Conservation (phyloP, 768 basidiomycete genomes). For the Nevesoporus exiguus region DNA sequence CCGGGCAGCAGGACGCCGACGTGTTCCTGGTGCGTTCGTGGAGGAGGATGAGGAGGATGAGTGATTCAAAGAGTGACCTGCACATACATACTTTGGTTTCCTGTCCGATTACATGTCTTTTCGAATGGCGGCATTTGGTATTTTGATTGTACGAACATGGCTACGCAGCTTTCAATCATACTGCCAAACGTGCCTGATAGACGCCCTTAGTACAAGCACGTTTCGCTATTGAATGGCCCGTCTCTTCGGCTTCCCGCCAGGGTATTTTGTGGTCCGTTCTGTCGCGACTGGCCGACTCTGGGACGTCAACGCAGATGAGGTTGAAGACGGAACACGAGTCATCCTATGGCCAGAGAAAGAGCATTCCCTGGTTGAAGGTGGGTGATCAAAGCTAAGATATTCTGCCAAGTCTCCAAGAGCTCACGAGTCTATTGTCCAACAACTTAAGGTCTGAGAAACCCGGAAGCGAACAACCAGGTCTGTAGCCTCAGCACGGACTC, state of each 20-base stretch:
- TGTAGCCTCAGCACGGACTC: conserved; percentile 2
- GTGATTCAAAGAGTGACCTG: neutral
- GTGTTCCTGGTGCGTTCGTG: conserved; percentile 29
- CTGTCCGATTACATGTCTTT: neutral
- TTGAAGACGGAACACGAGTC: conserved; percentile 42
- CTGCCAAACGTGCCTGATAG: neutral
- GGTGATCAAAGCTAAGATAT: conserved; percentile 12
- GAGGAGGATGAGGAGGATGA: conserved; percentile 25
- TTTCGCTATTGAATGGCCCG: conserved; percentile 20
- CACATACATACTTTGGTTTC: neutral
- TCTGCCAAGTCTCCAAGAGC: conserved; percentile 1
- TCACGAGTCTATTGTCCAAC: conserved; percentile 14
- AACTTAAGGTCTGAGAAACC: conserved; percentile 65
- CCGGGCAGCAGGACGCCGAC: conserved; percentile 10
- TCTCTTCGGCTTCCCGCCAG: conserved; percentile 35
- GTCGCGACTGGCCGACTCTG: conserved; percentile 34
- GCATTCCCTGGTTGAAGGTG: conserved; percentile 74
- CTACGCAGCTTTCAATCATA: neutral
- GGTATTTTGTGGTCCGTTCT: conserved; percentile 40
- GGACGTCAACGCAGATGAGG: conserved; percentile 34
- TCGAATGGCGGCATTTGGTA: neutral
- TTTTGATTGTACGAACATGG: neutral
- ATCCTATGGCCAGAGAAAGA: conserved; percentile 74
- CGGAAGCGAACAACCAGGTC: conserved; percentile 73
- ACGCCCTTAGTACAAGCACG: neutral